A percentile compares a stretch with the other conserved stretches of the same genome.
Conservation (phyloP, 2,329 filamentous ascomycete genomes). For the Fusarium metavorans region DNA sequence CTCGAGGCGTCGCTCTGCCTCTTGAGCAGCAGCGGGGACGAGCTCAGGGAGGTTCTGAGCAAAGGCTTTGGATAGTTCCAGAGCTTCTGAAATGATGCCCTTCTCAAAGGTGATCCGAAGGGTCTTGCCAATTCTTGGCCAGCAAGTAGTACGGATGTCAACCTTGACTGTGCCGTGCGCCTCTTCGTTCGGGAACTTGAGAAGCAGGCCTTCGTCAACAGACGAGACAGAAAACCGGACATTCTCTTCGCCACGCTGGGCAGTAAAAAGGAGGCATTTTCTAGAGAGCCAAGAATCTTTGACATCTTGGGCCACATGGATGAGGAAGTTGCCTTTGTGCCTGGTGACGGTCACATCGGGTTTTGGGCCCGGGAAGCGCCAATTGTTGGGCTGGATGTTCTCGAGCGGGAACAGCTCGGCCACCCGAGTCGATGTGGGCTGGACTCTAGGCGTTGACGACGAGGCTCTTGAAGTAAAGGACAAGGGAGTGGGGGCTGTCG, state of each 20-base stretch:
- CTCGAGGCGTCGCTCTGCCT: constrained; percentile 53
- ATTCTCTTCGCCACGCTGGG: constrained; percentile 60
- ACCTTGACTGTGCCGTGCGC: constrained; percentile 70
- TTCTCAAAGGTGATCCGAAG: constrained; percentile 71
- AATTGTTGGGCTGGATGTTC: constrained; percentile 47
- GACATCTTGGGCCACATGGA: constrained; percentile 63
- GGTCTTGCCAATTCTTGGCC: constrained; percentile 71
- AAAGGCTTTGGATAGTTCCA: constrained; percentile 59
- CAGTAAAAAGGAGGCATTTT: constrained; percentile 67
- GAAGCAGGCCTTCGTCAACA: constrained; percentile 63
- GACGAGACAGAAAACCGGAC: constrained; percentile 63
- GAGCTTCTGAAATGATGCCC: constrained; percentile 57
- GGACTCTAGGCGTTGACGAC: constrained; percentile 22
- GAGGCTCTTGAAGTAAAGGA: constrained; percentile 32
- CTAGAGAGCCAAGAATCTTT: constrained; percentile 67
- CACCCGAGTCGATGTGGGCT: constrained; percentile 30
- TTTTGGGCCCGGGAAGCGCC: constrained; percentile 50
- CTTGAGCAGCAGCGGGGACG: constrained; percentile 54
- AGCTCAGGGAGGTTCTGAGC: constrained; percentile 56
- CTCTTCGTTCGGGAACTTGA: constrained; percentile 65
- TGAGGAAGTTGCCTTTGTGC: constrained; percentile 63
- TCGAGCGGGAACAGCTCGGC: constrained; percentile 48
- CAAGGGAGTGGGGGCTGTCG: constrained; percentile 40
- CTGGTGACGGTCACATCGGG: constrained; percentile 46
- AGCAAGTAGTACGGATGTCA: constrained; percentile 67